These are phyloP conservation scores for Colletotrichum musicola DNA, from an alignment of 2,329 filamentous ascomycete genomes.

Conservation along the genomic window DNA sequence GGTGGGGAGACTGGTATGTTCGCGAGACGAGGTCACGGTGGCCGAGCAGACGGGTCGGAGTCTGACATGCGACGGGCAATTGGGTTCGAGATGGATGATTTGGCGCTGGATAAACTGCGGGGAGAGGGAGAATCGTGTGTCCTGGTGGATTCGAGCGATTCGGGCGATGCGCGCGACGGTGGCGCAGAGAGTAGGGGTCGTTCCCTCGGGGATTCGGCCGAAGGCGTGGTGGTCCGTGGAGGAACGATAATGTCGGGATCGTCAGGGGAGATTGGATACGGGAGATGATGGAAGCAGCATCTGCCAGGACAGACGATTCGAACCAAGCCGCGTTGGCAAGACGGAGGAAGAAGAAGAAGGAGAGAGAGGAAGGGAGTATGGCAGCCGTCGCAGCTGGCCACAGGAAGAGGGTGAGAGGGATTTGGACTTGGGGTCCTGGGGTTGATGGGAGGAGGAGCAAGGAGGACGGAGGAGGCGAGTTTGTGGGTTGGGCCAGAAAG, in stretches of 20 bases:
- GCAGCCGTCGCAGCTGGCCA: slow-evolving; percentile 19
- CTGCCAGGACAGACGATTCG: slow-evolving; percentile 24
- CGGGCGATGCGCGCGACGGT: slow-evolving; percentile 29
- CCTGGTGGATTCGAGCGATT: slow-evolving; percentile 21
- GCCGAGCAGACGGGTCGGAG: slow-evolving; percentile 22
- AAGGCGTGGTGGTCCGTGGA: slow-evolving; percentile 35
- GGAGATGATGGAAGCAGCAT: slow-evolving; percentile 34
- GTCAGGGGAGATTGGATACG: slow-evolving; percentile 34
- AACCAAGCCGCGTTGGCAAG: slow-evolving; percentile 31
- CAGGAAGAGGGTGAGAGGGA: slow-evolving; percentile 17
- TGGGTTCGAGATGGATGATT: slow-evolving; percentile 14
- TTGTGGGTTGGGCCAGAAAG: slow-evolving; percentile 34
- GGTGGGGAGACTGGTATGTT: slow-evolving; percentile 43
- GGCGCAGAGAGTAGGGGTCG: slow-evolving; percentile 35
- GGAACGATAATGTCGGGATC: slow-evolving; percentile 13
- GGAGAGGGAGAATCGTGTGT: slow-evolving; percentile 22
- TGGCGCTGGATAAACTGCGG: slow-evolving; percentile 6
- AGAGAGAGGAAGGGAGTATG: background rate
- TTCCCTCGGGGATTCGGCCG: slow-evolving; percentile 35
- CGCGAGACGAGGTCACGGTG: slow-evolving; percentile 50
- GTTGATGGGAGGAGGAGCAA: slow-evolving; percentile 43
- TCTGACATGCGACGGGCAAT: slow-evolving; percentile 36
- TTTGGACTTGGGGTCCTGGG: slow-evolving; percentile 42
- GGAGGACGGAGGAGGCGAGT: slow-evolving; percentile 33
- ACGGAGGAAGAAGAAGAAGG: slow-evolving; percentile 12